Evolutionary conservation across 2,329 filamentous ascomycete species (phyloP), one percentile per base, ranked within the genome.

Genomic region (Aspergillus texensis): DNA sequence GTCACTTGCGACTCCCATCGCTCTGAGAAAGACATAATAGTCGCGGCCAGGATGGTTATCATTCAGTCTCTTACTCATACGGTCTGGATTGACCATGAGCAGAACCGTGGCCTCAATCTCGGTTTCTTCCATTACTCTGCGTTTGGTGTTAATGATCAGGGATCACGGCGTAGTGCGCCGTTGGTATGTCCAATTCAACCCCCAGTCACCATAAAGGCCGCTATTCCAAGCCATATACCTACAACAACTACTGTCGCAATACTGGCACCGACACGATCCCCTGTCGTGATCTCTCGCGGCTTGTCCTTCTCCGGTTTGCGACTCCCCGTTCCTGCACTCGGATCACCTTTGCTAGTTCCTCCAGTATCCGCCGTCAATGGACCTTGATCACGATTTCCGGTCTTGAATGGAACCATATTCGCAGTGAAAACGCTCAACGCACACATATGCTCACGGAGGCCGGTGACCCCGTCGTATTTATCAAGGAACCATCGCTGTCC

Each of bases 341-440:
- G 73, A 66, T 82, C 71, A 0, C 78, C 82, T 39, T 76, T 70
- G 69, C 84, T 86, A 8, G 82, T 89, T 11, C 88, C 88, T 55
- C 88, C 88, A 2, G 77, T 85, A 4, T 75, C 67, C 39, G 80
- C 76, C 3, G 79, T 80, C 19, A 79, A 72, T 0, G 79, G 79
- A 6, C 80, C 81, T 8, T 77, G 71, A 3, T 74, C 73, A 12
- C 75, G 75, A 32, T 79, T 79, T 66, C 69, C 24, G 61, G 71
- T 16, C 74, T 78, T 21, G 76, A 77, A 55, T 62, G 65, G 11
- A 26, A 80, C 70, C 34, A 77, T 64, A 30, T 86, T 89, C 26
- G 84, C 84, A 50, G 91, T 82, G 3, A 90, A 83, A 8, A 89
- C 82, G 69, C 91, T 88, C 71, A 78, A 58, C 2, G 74, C 74